Evolutionary conservation across 2,329 filamentous ascomycete species (phyloP), one percentile per base, ranked within the genome.

Genomic region (Phaeosphaeriaceae sp.): DNA sequence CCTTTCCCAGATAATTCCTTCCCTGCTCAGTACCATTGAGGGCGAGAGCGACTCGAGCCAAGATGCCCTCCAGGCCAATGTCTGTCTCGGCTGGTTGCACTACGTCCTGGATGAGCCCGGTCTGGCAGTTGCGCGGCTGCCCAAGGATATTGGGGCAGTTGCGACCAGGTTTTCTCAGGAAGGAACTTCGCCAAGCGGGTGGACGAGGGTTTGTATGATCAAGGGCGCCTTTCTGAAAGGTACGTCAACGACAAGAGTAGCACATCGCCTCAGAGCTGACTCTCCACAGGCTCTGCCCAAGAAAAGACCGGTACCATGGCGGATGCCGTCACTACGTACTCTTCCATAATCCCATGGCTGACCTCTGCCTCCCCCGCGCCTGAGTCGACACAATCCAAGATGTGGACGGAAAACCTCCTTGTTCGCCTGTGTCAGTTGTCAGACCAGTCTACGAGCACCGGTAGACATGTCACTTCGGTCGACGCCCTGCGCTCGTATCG

Each of bases 71-170:
- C 93, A 97, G 78, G 94, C 93, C 30, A 89, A 88, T 60, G 89
- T 95, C 52, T 95, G 92, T 76, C 78, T 94, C 47, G 93, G 89
- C 55, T 96, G 93, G 91, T 83, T 97, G 69, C 88, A 96, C 72
- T 97, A 91, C 88, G 86, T 88, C 9, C 78, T 90, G 54, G 88
- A 87, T 32, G 90, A 96, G 67, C 91, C 91, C 64, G 82, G 81
- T 0, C 76, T 87, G 44, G 89, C 90, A 40, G 78, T 86, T 44
- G 80, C 81, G 35, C 85, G 82, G 56, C 81, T 97, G 15, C 91
- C 92, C 3, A 83, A 82, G 58, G 85, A 87, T 63, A 82, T 92
- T 52, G 84, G 68, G 26, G 66, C 65, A 55, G 61, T 71, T 26
- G 69, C 70, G 42, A 64, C 58, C 52, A 60, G 70, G 46, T 56